Evolutionary conservation across 2,329 filamentous ascomycete species (phyloP).

Genomic region (Colletotrichum destructivum): DNA sequence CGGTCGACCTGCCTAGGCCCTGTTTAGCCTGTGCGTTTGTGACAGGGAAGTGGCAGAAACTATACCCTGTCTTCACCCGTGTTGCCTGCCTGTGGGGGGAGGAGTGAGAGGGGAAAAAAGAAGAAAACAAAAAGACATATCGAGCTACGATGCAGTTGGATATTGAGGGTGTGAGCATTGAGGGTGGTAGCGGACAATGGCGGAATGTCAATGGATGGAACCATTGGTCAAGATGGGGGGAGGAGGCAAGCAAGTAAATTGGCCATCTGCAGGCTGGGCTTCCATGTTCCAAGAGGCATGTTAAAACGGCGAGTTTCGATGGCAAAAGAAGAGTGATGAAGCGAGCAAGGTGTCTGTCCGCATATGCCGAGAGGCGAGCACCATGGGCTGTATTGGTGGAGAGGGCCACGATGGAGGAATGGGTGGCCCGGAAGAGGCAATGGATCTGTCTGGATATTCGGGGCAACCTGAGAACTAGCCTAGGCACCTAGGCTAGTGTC

Average conservation of each 20-base stretch:
- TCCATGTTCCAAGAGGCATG: constrained; percentile 52
- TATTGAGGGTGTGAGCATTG: constrained; percentile 36
- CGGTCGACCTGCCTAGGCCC: constrained; percentile 44
- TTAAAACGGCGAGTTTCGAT: constrained; percentile 21
- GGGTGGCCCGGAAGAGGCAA: constrained; percentile 46
- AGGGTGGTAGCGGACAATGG: constrained; percentile 16
- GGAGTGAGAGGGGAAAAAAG: not conserved
- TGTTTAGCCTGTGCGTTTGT: constrained; percentile 39
- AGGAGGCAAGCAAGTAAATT: constrained; percentile 46
- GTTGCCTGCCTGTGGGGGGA: constrained; percentile 13
- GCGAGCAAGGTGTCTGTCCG: constrained; percentile 49
- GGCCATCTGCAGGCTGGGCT: constrained; percentile 48
- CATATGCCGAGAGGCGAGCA: constrained; percentile 57
- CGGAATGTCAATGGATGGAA: constrained; percentile 49
- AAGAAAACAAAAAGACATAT: constrained; percentile 17
- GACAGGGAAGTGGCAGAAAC: constrained; percentile 36
- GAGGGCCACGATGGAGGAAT: constrained; percentile 46
- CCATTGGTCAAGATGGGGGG: constrained; percentile 46
- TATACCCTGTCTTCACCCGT: constrained; percentile 41
- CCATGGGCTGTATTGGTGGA: constrained; percentile 51
- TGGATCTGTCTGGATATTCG: constrained; percentile 39
- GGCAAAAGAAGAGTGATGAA: constrained; percentile 39
- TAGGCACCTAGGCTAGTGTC: not conserved
- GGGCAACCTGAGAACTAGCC: not conserved
- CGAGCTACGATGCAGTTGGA: constrained; percentile 22